Percentiles rank a stretch among this genome's conserved stretches.
Conservation (phyloP, 2,329 filamentous ascomycete species). For the Phaeomoniella chlamydospora region DNA sequence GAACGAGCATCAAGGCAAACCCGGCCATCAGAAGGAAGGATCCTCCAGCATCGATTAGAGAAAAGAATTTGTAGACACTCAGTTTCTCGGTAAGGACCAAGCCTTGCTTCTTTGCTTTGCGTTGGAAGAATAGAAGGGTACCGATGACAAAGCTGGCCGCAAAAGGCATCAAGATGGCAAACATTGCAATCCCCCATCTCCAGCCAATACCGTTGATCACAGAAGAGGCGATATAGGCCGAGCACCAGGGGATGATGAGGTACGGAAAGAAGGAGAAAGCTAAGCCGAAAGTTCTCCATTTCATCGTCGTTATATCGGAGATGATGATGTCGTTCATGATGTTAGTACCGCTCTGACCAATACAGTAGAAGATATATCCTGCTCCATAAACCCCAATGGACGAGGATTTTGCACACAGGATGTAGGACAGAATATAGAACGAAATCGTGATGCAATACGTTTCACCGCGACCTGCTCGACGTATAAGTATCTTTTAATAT, state of each 20-base stretch:
- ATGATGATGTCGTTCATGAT: slow-evolving; percentile 30
- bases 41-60: slow-evolving; percentile 23
- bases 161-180: slow-evolving; percentile 26
- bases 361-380: slow-evolving; percentile 20
- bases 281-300: slow-evolving; percentile 24
- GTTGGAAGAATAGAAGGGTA: slow-evolving; percentile 22
- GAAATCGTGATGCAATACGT: not conserved
- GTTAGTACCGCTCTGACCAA: slow-evolving; percentile 23
- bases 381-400: slow-evolving; percentile 21
- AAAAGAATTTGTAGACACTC: slow-evolving; percentile 15
- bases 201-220: slow-evolving; percentile 26
- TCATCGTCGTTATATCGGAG: slow-evolving; percentile 25
- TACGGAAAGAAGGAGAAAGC: slow-evolving; percentile 24
- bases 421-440: slow-evolving; percentile 22
- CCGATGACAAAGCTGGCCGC: slow-evolving; percentile 20
- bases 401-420: slow-evolving; percentile 20
- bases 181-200: slow-evolving; percentile 31
- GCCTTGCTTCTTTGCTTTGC: slow-evolving; percentile 15
- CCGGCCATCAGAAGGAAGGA: slow-evolving; percentile 32
- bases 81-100: slow-evolving; percentile 13
- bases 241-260: slow-evolving; percentile 25
- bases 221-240: slow-evolving; percentile 24
- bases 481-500: slow-evolving; percentile 13
- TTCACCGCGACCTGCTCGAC: not conserved
- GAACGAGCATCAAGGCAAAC: slow-evolving; percentile 32